These are phyloP conservation scores for Jamesozyma hellenica DNA, from an alignment of 805 yeast species.

Conservation along the genomic window DNA sequence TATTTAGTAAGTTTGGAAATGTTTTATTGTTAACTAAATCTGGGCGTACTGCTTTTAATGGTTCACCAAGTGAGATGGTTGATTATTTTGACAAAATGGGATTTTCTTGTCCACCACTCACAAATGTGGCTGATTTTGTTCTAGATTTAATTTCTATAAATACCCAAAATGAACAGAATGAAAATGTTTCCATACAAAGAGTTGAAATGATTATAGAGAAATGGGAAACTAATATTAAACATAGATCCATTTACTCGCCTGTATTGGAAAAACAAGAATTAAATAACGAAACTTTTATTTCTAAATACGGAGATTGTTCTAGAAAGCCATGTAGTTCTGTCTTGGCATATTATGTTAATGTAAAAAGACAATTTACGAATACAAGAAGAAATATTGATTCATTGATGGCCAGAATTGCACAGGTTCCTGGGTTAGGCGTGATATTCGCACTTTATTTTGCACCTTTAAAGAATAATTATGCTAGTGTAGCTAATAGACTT, in stretches of 20 bases:
- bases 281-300: slow-evolving; percentile 10
- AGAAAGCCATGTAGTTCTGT: slow-evolving; percentile 13
- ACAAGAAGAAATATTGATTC: slow-evolving; percentile 47
- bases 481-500: slow-evolving; percentile 54
- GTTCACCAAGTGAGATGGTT: slow-evolving; percentile 38
- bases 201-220: slow-evolving; percentile 31
- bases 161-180: slow-evolving; percentile 36
- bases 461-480: slow-evolving; percentile 38
- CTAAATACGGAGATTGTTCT: slow-evolving; percentile 14
- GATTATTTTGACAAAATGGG: slow-evolving; percentile 42
- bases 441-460: slow-evolving; percentile 61
- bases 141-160: slow-evolving; percentile 60
- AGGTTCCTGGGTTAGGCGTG: slow-evolving; percentile 52
- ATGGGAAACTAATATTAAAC: slow-evolving; percentile 27
- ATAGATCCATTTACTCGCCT: neutral
- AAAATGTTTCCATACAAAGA: slow-evolving; percentile 31
- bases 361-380: slow-evolving; percentile 29
- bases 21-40: slow-evolving; percentile 66
- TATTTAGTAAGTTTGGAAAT: slow-evolving; percentile 57
- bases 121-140: slow-evolving; percentile 66
- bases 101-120: slow-evolving; percentile 45
- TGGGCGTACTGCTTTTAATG: slow-evolving; percentile 61
- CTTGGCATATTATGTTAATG: slow-evolving; percentile 32
- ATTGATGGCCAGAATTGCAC: slow-evolving; percentile 52
- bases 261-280: slow-evolving; percentile 3